Evolutionary conservation across 805 yeast species (phyloP), one percentile per base, ranked within the genome.

Genomic region (Priceomyces melissophilus): DNA sequence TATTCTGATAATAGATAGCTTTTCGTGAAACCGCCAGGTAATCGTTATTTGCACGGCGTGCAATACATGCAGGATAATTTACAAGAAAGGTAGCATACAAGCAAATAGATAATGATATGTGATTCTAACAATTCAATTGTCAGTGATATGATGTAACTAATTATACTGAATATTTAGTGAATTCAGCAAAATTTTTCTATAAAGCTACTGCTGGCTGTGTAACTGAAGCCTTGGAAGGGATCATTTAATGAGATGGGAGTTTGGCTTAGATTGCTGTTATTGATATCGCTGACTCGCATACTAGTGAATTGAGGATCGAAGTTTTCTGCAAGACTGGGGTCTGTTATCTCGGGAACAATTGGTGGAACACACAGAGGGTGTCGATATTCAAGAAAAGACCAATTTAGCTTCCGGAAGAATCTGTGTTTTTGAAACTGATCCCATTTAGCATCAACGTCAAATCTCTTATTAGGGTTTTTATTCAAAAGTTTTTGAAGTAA

Each of bases 241-340:
- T 35, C 30, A 15, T 33, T 17, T 2, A 32, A 26, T 4, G 38
- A n/a, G 2, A 25, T 17, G 2, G 47, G 44, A 26, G 42, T 43
- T 33, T 46, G 40, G 7, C 36, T 36, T 5, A 40, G 43, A 25
- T 44, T 48, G 23, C 44, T 47, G 3, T 30, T 11, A 26, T 52
- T 48, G 34, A 55, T 52, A 35, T 53, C 49, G 45, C 65, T 73
- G 33, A 81, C 69, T 30, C 73, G 72, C 82, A 86, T 74, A 7
- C 73, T 74, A 0, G 96, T 88, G 62, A 88, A 88, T 44, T 85
- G 90, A 8, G 73, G 62, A 47, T 87, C 87, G 56, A 88, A 88
- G 54, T 88, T 88, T 57, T 88, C 96, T 0, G 96, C 96, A 40
- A 84, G 57, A 35, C 72, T 81, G 16, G 95, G 91, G 54, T 87